Evolutionary conservation across 352 stramenopile genomes (phyloP), one percentile per base, ranked within the genome.

Genomic region (Phytopythium litorale): DNA sequence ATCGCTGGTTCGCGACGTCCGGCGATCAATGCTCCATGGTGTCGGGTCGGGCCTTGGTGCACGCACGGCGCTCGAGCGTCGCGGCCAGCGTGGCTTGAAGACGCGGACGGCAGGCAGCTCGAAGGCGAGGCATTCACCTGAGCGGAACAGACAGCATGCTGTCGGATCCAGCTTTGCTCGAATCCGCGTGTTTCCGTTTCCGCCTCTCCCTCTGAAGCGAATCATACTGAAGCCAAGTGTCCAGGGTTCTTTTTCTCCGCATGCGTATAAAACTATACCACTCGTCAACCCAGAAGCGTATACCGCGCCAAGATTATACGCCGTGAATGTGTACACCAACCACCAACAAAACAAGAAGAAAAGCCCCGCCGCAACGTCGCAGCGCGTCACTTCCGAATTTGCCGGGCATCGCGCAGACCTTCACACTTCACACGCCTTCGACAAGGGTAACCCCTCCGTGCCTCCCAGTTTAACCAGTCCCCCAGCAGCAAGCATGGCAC

Each of bases 191-290:
- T 56, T 56, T 40, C 49, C 49, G 37, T 21, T 32, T 37, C 23
- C n/a, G 25, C 19, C 51, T 56, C 51, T 43, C 46, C 46, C 46
- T 33, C 25, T 25, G 0, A 16, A 12, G 11, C 25, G n/a, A n/a
- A n/a, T n/a, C n/a, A 56, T 56, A 56, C 30, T 43, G 18, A 56
- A 56, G 4, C 30, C 51, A 56, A 56, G 51, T 43, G 7, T 11
- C 18, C 16, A 3, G 51, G 51, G 51, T 56, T 56, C 51, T 43
- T 56, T 43, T 56, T 56, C 32, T 43, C 23, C 18, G 51, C n/a
- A n/a, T n/a, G n/a, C n/a, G n/a, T n/a, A n/a, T n/a, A n/a, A n/a
- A 52, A 52, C 11, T 54, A 54, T 54, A 35, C 23, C n/a, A n/a
- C n/a, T n/a, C n/a, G n/a, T n/a, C n/a, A n/a, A n/a, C n/a, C 33